Conservation (phyloP, 148 eudicot species). For the Diospyros kaki region DNA sequence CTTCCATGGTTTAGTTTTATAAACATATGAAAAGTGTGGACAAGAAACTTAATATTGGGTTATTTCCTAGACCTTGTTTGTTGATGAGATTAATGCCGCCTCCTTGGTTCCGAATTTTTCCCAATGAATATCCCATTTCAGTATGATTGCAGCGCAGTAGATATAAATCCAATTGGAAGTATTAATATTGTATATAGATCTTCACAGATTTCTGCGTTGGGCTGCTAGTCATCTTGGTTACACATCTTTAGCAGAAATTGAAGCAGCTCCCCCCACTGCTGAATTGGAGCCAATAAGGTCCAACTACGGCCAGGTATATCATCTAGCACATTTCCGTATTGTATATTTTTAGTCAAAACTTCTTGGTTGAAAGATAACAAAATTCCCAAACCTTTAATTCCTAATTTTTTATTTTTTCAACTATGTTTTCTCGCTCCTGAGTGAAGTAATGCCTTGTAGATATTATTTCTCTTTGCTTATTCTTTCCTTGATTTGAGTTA, state of each 20-base stretch:
- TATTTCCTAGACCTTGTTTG: not conserved
- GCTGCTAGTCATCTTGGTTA: slow-evolving; percentile 36
- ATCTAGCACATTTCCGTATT: too few relatives aligned
- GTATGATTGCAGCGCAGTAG: slow-evolving; percentile 99
- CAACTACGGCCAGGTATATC: too few relatives aligned
- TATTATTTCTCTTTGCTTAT: not conserved
- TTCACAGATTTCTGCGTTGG: slow-evolving; percentile 79
- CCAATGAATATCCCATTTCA: slow-evolving; percentile 13
- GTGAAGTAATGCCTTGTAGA: not conserved
- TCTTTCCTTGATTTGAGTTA: not conserved
- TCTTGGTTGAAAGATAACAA: too few relatives aligned
- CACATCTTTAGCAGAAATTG: too few relatives aligned
- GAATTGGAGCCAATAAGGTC: too few relatives aligned
- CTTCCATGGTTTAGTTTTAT: not conserved
- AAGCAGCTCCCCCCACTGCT: too few relatives aligned
- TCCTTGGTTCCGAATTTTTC: not conserved
- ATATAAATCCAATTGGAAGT: slow-evolving; percentile 96
- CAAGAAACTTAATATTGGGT: not conserved
- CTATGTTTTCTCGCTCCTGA: too few relatives aligned
- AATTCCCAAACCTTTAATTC: too few relatives aligned
- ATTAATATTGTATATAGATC: slow-evolving; percentile 94
- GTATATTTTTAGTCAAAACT: too few relatives aligned
- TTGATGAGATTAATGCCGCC: not conserved
- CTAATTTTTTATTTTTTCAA: too few relatives aligned
- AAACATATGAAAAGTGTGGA: not conserved